Evolutionary conservation across 1,284 basidiomycete species (phyloP).

Genomic region (Tranzscheliella williamsii): DNA sequence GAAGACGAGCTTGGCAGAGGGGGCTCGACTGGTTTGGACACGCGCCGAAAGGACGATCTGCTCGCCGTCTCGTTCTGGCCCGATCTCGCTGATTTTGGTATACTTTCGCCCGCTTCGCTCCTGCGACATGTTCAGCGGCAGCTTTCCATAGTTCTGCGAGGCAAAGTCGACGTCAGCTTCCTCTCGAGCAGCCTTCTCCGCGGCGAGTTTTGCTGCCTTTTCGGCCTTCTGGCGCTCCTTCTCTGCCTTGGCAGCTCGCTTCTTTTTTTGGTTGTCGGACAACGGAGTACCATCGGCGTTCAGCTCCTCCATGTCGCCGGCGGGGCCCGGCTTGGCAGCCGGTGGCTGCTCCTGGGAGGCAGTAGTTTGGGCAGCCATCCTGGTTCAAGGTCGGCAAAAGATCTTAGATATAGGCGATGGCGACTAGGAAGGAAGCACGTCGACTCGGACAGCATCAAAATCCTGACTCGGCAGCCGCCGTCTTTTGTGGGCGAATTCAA

Average conservation of each 20-base stretch:
- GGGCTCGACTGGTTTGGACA: slow-evolving; percentile 83
- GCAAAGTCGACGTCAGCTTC: slow-evolving; percentile 83
- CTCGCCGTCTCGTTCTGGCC: slow-evolving; percentile 73
- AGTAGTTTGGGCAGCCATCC: slow-evolving; percentile 37
- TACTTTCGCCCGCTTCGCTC: slow-evolving; percentile 65
- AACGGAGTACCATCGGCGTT: slow-evolving; percentile 64
- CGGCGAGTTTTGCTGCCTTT: slow-evolving; percentile 80
- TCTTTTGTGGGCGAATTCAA: slow-evolving; percentile 10
- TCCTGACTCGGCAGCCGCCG: not conserved
- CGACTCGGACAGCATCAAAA: too few relatives aligned
- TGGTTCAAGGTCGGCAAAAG: too few relatives aligned
- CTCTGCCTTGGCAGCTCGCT: slow-evolving; percentile 86
- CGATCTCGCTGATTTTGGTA: slow-evolving; percentile 71
- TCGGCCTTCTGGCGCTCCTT: slow-evolving; percentile 71
- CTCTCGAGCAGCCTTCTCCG: slow-evolving; percentile 74
- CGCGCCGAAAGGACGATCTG: slow-evolving; percentile 83
- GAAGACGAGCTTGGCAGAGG: slow-evolving; percentile 84
- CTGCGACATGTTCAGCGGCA: slow-evolving; percentile 91
- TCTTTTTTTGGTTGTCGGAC: slow-evolving; percentile 90
- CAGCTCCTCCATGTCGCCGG: slow-evolving; percentile 32
- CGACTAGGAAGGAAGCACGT: too few relatives aligned
- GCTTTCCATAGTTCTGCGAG: slow-evolving; percentile 81
- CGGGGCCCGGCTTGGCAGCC: slow-evolving; percentile 4
- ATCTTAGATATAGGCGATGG: too few relatives aligned
- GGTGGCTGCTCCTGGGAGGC: slow-evolving; percentile 5